phyloP scores from a whole-genome alignment of 2,329 filamentous ascomycete species.

The Hortaea sp. region DNA sequence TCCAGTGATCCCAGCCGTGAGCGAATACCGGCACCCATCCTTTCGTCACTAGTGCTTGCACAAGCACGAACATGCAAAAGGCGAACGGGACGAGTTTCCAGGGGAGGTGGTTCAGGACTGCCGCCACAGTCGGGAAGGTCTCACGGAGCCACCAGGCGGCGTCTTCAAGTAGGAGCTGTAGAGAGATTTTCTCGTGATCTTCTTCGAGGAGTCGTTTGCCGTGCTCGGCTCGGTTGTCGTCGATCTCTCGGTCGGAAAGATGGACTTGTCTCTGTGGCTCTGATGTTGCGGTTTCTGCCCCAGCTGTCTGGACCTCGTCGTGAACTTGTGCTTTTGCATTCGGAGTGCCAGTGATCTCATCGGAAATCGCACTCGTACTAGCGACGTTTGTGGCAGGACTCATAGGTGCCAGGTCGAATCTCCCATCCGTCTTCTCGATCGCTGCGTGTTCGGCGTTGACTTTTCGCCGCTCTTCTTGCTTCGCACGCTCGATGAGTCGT shows the following conservation, averaged over 20 bases:
- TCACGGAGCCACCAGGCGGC: conserved; percentile 52
- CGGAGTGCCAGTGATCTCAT: neutral
- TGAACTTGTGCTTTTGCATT: neutral
- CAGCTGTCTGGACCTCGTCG: neutral
- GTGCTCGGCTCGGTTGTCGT: neutral
- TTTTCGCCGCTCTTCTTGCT: neutral
- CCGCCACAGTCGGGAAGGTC: conserved; percentile 60
- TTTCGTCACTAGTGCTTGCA: conserved; percentile 62
- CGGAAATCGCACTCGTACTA: neutral
- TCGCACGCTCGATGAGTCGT: neutral
- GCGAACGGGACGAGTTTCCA: conserved; percentile 61
- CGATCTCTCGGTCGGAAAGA: neutral
- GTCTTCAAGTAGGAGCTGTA: conserved; percentile 19
- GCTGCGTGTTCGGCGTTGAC: neutral
- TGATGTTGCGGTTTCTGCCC: neutral
- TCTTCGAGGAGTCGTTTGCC: neutral
- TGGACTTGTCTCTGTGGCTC: neutral
- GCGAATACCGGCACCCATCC: conserved; percentile 67
- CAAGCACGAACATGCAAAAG: conserved; percentile 64
- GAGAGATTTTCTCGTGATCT: neutral
- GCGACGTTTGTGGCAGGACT: neutral
- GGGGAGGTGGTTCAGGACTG: conserved; percentile 56
- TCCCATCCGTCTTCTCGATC: neutral
- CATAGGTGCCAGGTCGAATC: neutral
- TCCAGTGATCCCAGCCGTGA: conserved; percentile 65